Evolutionary conservation across 306 rosid species (phyloP).

Genomic region (Fragaria nilgerrensis): DNA sequence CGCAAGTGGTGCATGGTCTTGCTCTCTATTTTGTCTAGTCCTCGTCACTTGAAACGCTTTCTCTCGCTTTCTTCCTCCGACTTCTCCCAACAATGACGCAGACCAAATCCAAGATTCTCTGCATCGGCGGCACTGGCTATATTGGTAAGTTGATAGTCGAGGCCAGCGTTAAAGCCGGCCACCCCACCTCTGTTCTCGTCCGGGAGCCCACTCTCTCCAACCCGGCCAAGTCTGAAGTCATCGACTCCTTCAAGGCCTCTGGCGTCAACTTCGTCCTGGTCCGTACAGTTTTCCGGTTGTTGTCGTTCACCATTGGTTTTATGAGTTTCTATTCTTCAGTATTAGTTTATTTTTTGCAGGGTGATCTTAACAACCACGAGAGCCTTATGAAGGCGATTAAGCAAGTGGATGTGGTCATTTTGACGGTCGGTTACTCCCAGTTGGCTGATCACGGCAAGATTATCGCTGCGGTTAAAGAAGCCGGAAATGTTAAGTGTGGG

Average conservation of each 20-base stretch:
- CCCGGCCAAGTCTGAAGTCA: conserved; percentile 26
- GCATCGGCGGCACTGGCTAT: conserved; percentile 40
- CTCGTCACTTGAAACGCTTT: neutral
- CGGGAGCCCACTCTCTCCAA: conserved; percentile 16
- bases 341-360: conserved; percentile 8
- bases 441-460: conserved; percentile 30
- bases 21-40: neutral
- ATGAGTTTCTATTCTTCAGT: neutral
- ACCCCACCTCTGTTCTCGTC: conserved; percentile 22
- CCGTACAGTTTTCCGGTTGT: neutral
- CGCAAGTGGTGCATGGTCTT: neutral
- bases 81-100: conserved; percentile 4
- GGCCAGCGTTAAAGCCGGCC: conserved; percentile 42
- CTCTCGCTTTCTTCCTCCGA: neutral
- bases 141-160: conserved; percentile 39
- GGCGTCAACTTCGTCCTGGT: conserved; percentile 27
- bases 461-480: conserved; percentile 39
- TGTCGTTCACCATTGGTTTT: neutral
- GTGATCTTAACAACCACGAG: conserved; percentile 33
- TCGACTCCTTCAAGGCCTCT: conserved; percentile 27
- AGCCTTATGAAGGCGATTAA: conserved; percentile 36
- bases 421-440: conserved; percentile 29
- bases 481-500: conserved; percentile 44
- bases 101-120: conserved; percentile 34
- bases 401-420: conserved; percentile 42